Evolutionary conservation across 164 flowering plant genomes (phyloP).

Genomic region (Tetracentron sinense): DNA sequence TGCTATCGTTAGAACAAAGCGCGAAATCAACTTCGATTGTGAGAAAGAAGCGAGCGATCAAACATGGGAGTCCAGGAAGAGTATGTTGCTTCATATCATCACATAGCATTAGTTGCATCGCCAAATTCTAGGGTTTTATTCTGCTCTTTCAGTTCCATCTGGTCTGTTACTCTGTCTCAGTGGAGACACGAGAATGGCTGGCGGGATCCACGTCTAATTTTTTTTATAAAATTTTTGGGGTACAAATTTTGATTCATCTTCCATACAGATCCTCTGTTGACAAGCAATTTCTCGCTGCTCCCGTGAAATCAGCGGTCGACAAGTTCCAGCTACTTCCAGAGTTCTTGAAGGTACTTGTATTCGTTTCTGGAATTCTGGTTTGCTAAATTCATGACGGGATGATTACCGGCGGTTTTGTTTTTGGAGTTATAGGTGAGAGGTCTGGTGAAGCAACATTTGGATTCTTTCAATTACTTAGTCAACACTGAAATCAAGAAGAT

Average conservation of each 20-base stretch:
- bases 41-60: background rate
- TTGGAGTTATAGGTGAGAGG: slow-evolving; percentile 64
- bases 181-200: too few relatives aligned
- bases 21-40: background rate
- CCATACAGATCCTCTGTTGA: slow-evolving; percentile 18
- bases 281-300: slow-evolving; percentile 49
- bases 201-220: background rate
- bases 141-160: background rate
- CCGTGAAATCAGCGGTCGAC: slow-evolving; percentile 56
- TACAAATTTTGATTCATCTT: background rate
- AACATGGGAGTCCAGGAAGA: slow-evolving; percentile 1
- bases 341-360: slow-evolving; percentile 57
- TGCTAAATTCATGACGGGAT: background rate
- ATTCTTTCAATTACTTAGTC: slow-evolving; percentile 82
- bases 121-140: background rate
- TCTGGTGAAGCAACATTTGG: slow-evolving; percentile 89
- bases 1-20: too few relatives aligned
- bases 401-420: background rate
- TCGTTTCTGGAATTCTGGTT: background rate
- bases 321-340: slow-evolving; percentile 87
- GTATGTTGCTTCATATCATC: background rate
- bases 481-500: slow-evolving; percentile 68
- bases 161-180: background rate
- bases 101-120: too few relatives aligned
- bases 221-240: background rate